Evolutionary conservation across 139 green algal species (phyloP).

Genomic region (Chlorella sp.): DNA sequence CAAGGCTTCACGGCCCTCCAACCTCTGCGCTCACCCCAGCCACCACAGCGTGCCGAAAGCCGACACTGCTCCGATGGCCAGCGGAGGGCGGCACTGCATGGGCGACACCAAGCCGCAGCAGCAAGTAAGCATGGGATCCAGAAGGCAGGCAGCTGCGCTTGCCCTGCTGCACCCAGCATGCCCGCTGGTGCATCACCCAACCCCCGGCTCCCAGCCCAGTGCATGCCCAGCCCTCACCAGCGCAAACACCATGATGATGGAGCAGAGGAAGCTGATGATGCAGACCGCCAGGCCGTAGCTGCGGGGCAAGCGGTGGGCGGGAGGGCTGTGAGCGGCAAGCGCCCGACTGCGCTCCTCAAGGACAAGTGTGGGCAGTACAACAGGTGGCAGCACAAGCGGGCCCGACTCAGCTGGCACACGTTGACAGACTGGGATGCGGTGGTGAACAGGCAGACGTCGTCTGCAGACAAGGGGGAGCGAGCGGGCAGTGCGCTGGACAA

Average conservation of each 20-base stretch:
- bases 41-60: neutral
- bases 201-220: too few species aligned
- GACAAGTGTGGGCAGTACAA: neutral
- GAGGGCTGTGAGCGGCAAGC: too few species aligned
- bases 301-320: neutral
- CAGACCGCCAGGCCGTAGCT: slow-evolving; percentile 4
- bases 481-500: too few species aligned
- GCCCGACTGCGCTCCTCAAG: too few species aligned
- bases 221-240: too few species aligned
- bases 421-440: neutral
- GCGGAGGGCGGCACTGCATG: neutral
- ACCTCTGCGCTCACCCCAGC: neutral
- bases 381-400: neutral
- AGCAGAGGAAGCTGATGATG: slow-evolving; percentile 1
- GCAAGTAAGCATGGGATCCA: neutral
- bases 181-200: neutral
- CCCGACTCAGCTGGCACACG: neutral
- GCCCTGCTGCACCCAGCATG: neutral
- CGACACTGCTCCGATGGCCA: neutral
- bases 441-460: neutral
- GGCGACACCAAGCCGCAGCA: neutral
- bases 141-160: too few species aligned
- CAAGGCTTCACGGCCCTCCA: too few species aligned
- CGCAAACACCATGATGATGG: slow-evolving; percentile 5
- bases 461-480: neutral